Conservation (phyloP, 371 early-diverging fungal genomes). For the Mucor indicus region DNA sequence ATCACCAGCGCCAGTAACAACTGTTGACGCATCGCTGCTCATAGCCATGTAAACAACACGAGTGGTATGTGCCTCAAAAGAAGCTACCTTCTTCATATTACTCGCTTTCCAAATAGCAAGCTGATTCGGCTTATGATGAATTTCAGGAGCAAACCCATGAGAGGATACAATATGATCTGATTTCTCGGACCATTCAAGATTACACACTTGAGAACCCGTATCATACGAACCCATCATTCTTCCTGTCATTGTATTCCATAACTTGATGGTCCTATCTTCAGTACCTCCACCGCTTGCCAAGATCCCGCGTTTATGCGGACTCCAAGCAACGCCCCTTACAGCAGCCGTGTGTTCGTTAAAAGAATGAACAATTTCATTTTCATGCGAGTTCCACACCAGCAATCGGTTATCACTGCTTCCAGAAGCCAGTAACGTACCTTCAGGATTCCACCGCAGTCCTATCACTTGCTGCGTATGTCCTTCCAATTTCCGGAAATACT, state of each 20-base stretch:
- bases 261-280: slow-evolving; percentile 85
- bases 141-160: slow-evolving; percentile 76
- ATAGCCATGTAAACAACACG: slow-evolving; percentile 89
- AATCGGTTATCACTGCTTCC: slow-evolving; percentile 96
- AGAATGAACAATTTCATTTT: slow-evolving; percentile 47
- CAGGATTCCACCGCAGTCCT: slow-evolving; percentile 88
- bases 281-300: slow-evolving; percentile 96
- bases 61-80: slow-evolving; percentile 73
- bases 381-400: slow-evolving; percentile 77
- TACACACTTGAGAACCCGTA: slow-evolving; percentile 72
- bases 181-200: slow-evolving; percentile 83
- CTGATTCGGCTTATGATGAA: slow-evolving; percentile 68
- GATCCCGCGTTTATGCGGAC: slow-evolving; percentile 75
- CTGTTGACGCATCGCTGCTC: slow-evolving; percentile 86
- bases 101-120: slow-evolving; percentile 93
- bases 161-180: slow-evolving; percentile 87
- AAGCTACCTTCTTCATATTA: slow-evolving; percentile 59
- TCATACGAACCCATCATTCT: slow-evolving; percentile 44
- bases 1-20: slow-evolving; percentile 92
- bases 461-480: slow-evolving; percentile 82
- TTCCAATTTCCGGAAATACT: slow-evolving; percentile 50
- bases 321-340: slow-evolving; percentile 94
- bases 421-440: slow-evolving; percentile 80
- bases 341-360: slow-evolving; percentile 77
- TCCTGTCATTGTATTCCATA: slow-evolving; percentile 84